Evolutionary conservation across 2,329 filamentous ascomycete species (phyloP), one percentile per base, ranked within the genome.

Genomic region (Decorospora gaudefroyi): DNA sequence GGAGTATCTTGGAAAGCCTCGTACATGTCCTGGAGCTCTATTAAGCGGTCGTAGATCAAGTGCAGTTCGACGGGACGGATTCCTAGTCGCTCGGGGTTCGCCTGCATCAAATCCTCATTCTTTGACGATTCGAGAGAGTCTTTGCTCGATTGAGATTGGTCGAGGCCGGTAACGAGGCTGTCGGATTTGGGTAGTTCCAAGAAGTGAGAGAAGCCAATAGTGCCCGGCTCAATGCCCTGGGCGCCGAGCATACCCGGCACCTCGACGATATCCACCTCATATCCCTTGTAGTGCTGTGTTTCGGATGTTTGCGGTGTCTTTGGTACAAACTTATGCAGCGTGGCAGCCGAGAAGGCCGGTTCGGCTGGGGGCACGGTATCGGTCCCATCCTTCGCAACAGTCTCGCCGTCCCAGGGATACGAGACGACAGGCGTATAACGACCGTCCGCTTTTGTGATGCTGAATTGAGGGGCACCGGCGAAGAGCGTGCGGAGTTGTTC

Each of bases 401-500:
- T 42, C 6, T 59, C 55, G 50, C 81, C 77, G 64, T 88, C 82
- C 78, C 84, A 87, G 1, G 84, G 85, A 62, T 84, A 88, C 25
- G 82, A 80, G 18, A 85, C 82, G 34, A 76, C 81, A 15, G 85
- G 84, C 56, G 82, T 78, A 15, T 80, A 80, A 77, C 81, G 46
- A 77, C 78, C 63, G 76, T 80, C 79, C 56, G 82, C 78, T 45
- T 76, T 78, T 38, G 80, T 77, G 54, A 81, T 78, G 65, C 83
- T 84, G 72, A 85, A 88, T 64, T 87, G 84, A 51, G 86, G 86
- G 29, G 86, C 86, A n/a, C 86, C 85, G 17, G 85, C 86, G 74
- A 88, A 89, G 59, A 88, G 78, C 67, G 83, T 82, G 70, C 85
- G 82, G 37, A 88, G 72, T 54, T 87, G 82, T 27, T 75, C 72